Conservation (phyloP, 2,329 filamentous ascomycete species). For the Magnaporthiopsis rhizophila region DNA sequence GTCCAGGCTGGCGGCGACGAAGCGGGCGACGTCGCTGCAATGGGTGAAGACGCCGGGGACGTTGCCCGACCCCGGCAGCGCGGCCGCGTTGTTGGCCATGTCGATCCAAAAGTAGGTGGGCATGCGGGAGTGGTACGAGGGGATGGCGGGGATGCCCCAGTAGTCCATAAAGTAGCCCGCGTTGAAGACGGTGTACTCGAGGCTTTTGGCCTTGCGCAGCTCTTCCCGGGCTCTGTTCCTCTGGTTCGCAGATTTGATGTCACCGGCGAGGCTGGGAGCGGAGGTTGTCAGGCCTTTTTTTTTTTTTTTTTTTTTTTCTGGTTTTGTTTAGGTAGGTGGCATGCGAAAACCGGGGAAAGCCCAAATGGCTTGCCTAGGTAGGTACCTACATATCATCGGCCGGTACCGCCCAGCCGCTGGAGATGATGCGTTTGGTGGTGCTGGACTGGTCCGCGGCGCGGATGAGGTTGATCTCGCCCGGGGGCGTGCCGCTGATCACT, state of each 20-base stretch:
- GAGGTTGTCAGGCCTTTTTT: background rate
- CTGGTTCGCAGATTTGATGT: background rate
- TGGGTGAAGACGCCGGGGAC: slow-evolving; percentile 37
- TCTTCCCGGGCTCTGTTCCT: background rate
- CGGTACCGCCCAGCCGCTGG: slow-evolving; percentile 28
- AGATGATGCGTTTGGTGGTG: slow-evolving; percentile 31
- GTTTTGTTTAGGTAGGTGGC: background rate
- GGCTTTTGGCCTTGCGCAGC: slow-evolving; percentile 18
- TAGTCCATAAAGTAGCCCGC: slow-evolving; percentile 40
- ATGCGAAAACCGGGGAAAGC: too few species aligned
- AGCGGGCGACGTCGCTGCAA: slow-evolving; percentile 35
- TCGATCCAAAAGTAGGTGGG: slow-evolving; percentile 23
- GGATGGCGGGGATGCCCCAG: slow-evolving; percentile 28
- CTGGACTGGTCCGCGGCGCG: slow-evolving; percentile 30
- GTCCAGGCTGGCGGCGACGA: slow-evolving; percentile 28
- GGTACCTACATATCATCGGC: too few species aligned
- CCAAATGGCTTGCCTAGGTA: background rate
- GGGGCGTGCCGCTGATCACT: slow-evolving; percentile 16
- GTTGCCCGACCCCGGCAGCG: slow-evolving; percentile 40
- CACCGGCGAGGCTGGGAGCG: background rate
- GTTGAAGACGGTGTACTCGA: slow-evolving; percentile 30
- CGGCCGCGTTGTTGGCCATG: slow-evolving; percentile 32
- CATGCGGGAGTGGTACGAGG: slow-evolving; percentile 30
- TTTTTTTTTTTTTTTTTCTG: too few species aligned
- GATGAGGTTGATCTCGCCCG: slow-evolving; percentile 34